Percentiles rank a stretch among this genome's conserved stretches.
These are phyloP conservation scores for Pyrenochaeta sp. DNA, from an alignment of 2,329 filamentous ascomycete genomes.

Conservation along the genomic window DNA sequence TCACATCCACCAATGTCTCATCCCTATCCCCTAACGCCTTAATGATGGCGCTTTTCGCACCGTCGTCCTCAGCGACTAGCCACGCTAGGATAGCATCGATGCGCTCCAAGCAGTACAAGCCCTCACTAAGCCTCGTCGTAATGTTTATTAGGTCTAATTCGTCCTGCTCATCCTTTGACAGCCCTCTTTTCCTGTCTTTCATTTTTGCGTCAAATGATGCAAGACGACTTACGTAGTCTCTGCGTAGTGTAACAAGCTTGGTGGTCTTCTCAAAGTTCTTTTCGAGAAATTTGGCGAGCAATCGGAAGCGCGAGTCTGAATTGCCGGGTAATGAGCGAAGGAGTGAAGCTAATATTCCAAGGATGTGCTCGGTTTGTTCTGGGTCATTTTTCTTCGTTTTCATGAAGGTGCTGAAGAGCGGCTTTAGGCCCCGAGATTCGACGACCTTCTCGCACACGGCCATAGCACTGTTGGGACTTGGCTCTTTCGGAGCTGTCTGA, in stretches of 20 bases:
- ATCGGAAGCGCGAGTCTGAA: conserved; percentile 79
- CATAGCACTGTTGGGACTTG: conserved; percentile 50
- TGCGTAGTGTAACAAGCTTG: conserved; percentile 74
- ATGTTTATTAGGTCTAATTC: conserved; percentile 75
- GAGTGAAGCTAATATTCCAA: conserved; percentile 85
- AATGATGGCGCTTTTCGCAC: conserved; percentile 71
- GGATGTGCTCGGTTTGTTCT: conserved; percentile 76
- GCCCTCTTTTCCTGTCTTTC: conserved; percentile 62
- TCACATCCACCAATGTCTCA: conserved; percentile 70
- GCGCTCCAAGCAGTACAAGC: conserved; percentile 82
- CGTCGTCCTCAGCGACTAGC: conserved; percentile 88
- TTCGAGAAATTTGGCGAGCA: conserved; percentile 93
- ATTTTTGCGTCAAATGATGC: conserved; percentile 70
- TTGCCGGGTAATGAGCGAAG: conserved; percentile 80
- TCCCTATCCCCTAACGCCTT: conserved; percentile 72
- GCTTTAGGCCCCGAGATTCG: conserved; percentile 84
- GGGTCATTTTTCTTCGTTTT: conserved; percentile 80
- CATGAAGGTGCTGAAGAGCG: conserved; percentile 86
- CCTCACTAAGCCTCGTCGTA: conserved; percentile 79
- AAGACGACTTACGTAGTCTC: conserved; percentile 73
- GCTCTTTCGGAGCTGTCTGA: conserved; percentile 3
- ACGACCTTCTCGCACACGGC: conserved; percentile 79
- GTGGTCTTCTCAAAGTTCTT: conserved; percentile 88
- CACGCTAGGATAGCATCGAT: conserved; percentile 88
- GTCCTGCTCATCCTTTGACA: conserved; percentile 67